These are phyloP conservation scores for Tricharina praecox DNA, from an alignment of 495 filamentous ascomycete species.

Conservation along the genomic window DNA sequence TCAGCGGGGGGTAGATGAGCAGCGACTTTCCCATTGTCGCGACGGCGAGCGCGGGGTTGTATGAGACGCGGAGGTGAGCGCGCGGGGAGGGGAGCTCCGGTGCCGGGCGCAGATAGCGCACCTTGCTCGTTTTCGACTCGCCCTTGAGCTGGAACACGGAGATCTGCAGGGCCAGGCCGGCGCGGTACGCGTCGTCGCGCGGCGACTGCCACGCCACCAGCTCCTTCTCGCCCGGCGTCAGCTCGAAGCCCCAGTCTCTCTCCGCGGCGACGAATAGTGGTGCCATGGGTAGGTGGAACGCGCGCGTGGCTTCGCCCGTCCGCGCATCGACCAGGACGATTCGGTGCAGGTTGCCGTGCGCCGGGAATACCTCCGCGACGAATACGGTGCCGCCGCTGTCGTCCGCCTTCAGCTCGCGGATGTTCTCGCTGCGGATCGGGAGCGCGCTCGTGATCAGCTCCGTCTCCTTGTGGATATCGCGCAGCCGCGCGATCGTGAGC, in stretches of 20 bases:
- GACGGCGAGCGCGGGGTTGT: not conserved
- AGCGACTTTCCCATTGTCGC: not conserved
- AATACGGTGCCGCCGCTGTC: slow-evolving; percentile 5
- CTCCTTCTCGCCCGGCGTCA: slow-evolving; percentile 3
- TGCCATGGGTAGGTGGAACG: slow-evolving; percentile 11
- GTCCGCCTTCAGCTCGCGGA: slow-evolving; percentile 11
- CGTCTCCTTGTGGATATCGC: not conserved
- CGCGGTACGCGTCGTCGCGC: slow-evolving; percentile 8
- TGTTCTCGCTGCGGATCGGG: slow-evolving; percentile 7
- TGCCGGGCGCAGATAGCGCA: slow-evolving; percentile 9
- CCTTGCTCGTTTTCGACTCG: not conserved
- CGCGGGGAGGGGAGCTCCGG: not conserved
- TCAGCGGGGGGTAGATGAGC: slow-evolving; percentile 9
- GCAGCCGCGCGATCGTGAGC: not conserved
- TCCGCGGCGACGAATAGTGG: slow-evolving; percentile 7
- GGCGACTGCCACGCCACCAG: slow-evolving; percentile 10
- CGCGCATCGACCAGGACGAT: slow-evolving; percentile 11
- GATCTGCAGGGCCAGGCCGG: slow-evolving; percentile 11
- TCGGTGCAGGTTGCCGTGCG: slow-evolving; percentile 13
- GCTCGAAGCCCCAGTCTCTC: slow-evolving; percentile 8
- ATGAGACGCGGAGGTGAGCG: slow-evolving; percentile 4
- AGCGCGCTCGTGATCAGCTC: not conserved
- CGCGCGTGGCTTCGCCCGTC: slow-evolving; percentile 4
- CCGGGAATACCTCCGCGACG: slow-evolving; percentile 10
- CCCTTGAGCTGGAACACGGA: slow-evolving; percentile 4